Evolutionary conservation across 2,329 filamentous ascomycete genomes (phyloP), one percentile per base, ranked within the genome.

Genomic region (Fusarium subtropicale): DNA sequence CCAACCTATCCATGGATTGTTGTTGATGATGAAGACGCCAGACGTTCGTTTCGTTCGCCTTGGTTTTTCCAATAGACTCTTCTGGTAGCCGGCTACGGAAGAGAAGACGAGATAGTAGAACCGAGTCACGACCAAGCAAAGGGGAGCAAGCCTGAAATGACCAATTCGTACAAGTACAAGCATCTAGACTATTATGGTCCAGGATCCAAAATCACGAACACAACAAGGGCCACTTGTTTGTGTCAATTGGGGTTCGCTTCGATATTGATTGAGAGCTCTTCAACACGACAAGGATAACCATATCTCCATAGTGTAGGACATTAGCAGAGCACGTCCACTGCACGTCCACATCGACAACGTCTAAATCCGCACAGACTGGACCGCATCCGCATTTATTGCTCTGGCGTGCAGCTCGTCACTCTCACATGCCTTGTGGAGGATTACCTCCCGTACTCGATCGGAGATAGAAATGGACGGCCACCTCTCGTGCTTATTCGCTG

Each of bases 351-450:
- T 68, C 54, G 39, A 41, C 60, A 56, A 70, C 30, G 51, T 68
- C 55, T 59, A 68, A 53, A 55, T 54, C 42, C 44, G 67, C 67
- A 70, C 67, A 70, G 67, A 70, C 67, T 64, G 45, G 57, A 57
- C 47, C 44, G 39, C 52, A 46, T 41, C 33, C 51, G 30, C 34
- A 50, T 36, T 44, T 44, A 26, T 44, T 26, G 36, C 63, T 62
- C 56, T 62, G 55, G 56, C 50, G 55, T 52, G 61, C 71, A 72
- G 60, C 56, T 69, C 60, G 61, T 64, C 58, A 59, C 62, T 63
- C 68, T 72, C 68, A 72, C 66, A 74, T 71, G 72, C 60, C 51
- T 39, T 54, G 38, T 52, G 36, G 54, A 53, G 41, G 46, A 64
- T 47, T 41, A n/a, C 38, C 28, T 60, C 22, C 38, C 38, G 38